Evolutionary conservation across 768 basidiomycete genomes (phyloP).

Genomic region (Lactarius psammicola): DNA sequence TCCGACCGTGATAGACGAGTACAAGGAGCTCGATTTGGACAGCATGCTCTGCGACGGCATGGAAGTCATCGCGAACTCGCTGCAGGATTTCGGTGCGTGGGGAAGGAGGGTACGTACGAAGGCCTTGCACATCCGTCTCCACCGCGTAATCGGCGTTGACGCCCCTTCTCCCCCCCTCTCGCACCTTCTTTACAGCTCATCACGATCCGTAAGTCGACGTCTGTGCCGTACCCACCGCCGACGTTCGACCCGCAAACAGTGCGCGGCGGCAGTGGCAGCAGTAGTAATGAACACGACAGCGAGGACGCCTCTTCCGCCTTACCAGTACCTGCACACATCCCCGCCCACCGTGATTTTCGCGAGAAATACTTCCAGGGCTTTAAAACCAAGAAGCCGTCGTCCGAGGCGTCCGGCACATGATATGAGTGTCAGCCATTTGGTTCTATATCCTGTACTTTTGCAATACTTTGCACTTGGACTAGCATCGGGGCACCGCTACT

Average conservation of each 20-base stretch:
- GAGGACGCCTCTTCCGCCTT: not conserved
- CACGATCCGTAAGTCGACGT: conserved; percentile 75
- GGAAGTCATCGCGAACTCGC: conserved; percentile 81
- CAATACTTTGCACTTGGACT: not conserved
- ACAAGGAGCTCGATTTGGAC: conserved; percentile 82
- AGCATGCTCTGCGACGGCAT: conserved; percentile 81
- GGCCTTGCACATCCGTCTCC: too few relatives aligned
- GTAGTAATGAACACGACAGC: not conserved
- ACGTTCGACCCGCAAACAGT: conserved; percentile 43
- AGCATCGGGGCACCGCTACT: not conserved
- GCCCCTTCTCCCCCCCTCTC: conserved; percentile 4
- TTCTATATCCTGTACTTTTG: not conserved
- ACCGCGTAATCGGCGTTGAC: not conserved
- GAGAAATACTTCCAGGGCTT: conserved; percentile 88
- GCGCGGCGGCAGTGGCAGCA: not conserved
- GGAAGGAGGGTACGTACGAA: conserved; percentile 70
- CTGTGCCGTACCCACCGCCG: conserved; percentile 49
- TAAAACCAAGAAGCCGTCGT: conserved; percentile 53
- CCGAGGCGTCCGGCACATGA: not conserved
- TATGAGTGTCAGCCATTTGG: too few relatives aligned
- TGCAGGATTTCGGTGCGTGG: conserved; percentile 96
- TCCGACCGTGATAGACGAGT: conserved; percentile 89
- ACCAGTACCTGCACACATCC: conserved; percentile 49
- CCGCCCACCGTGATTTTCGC: conserved; percentile 88
- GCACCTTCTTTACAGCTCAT: conserved; percentile 61